Evolutionary conservation across 306 rosid genomes (phyloP).

Genomic region (Begonia fuchsioides): DNA sequence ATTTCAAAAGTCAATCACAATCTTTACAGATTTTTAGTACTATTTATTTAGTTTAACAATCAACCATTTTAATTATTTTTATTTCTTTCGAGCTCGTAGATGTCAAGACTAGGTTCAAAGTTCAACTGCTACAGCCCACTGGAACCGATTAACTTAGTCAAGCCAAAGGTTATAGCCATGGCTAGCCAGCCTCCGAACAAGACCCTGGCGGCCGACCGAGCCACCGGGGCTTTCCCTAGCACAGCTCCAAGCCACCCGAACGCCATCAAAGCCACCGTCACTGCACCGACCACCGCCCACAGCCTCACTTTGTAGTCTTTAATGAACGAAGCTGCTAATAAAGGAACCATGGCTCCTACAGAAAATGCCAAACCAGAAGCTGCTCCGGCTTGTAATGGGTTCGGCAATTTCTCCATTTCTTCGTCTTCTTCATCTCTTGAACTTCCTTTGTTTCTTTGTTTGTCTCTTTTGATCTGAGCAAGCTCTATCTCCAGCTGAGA

Average conservation of each 20-base stretch:
- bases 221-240: conserved; percentile 49
- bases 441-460: conserved; percentile 6
- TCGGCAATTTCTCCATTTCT: conserved; percentile 38
- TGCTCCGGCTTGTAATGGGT: conserved; percentile 73
- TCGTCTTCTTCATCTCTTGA: background rate
- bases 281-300: conserved; percentile 44
- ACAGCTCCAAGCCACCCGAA: conserved; percentile 76
- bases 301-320: conserved; percentile 45
- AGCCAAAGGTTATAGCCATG: conserved; percentile 71
- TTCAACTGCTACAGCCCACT: conserved; percentile 27
- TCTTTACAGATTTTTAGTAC: too few species aligned
- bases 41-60: too few species aligned
- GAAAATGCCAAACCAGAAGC: conserved; percentile 84
- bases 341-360: conserved; percentile 73
- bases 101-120: too few species aligned
- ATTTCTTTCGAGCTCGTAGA: too few species aligned
- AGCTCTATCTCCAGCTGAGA: conserved; percentile 74
- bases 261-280: conserved; percentile 43
- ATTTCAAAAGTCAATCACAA: too few species aligned
- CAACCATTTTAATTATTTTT: too few species aligned
- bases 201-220: conserved; percentile 40
- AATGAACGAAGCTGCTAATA: conserved; percentile 74
- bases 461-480: conserved; percentile 54
- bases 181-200: conserved; percentile 91
- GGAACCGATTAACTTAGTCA: conserved; percentile 70